Evolutionary conservation across 441 rosid genomes (phyloP).

Genomic region (Eruca vesicaria): DNA sequence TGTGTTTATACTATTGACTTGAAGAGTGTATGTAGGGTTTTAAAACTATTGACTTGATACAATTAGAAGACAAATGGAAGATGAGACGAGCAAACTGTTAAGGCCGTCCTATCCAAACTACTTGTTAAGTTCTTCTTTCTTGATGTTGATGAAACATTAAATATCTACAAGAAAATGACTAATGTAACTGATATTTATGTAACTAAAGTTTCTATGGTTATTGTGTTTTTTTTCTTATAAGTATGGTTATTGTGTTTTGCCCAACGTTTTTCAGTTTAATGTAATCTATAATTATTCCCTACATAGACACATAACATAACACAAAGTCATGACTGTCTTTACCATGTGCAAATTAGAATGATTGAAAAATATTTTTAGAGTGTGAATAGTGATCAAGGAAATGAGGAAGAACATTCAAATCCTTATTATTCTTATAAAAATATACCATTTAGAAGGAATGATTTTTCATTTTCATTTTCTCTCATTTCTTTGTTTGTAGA

Average conservation of each 20-base stretch:
- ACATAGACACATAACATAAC: background rate
- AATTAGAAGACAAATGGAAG: constrained; percentile 22
- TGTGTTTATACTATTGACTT: background rate
- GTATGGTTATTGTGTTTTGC: background rate
- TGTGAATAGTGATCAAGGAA: too few species aligned
- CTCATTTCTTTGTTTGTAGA: too few species aligned
- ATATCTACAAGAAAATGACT: constrained; percentile 4
- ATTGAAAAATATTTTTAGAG: too few species aligned
- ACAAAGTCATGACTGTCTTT: background rate
- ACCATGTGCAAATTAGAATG: background rate
- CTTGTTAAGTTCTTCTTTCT: constrained; percentile 11
- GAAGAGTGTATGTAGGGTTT: background rate
- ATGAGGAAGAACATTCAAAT: too few species aligned
- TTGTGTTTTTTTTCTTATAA: too few species aligned
- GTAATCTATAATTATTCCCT: background rate
- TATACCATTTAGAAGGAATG: too few species aligned
- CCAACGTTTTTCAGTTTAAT: background rate
- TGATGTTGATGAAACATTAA: constrained; percentile 1
- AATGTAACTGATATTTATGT: background rate
- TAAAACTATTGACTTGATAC: background rate
- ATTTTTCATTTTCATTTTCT: too few species aligned
- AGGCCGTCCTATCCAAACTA: constrained; percentile 32
- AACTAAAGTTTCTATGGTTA: background rate
- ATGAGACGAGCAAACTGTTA: constrained; percentile 23
- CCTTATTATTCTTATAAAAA: too few species aligned